Evolutionary conservation across 257 asterid genomes (phyloP), one percentile per base, ranked within the genome.

Genomic region (Capsicum pubescens): DNA sequence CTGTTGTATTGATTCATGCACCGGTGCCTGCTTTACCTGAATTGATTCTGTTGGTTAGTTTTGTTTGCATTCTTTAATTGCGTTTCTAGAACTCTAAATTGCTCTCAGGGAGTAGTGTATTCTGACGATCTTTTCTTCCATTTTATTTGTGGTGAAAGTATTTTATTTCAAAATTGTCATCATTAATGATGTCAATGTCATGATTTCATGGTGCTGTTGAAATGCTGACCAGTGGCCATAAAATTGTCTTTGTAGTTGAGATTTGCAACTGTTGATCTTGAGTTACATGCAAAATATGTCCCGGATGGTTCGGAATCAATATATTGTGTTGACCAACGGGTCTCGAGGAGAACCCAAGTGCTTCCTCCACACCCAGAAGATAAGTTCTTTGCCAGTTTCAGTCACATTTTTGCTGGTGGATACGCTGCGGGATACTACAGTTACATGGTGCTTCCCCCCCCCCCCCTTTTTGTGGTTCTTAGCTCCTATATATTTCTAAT

Each of bases 401-500:
- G 94, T 86, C 99, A 97, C 91, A 95, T 97, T 72, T 97, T 97
- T 91, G 98, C 93, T 17, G 98, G 98, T 87, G 98, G 97, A 87
- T 97, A 95, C 86, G 98, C 98, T 59, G 99, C 99, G 82, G 99
- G 99, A 82, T 97, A 97, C 91, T 97, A 97, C 89, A 97, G 99
- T 89, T 97, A 97, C 93, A 93, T 93, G 99, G 99, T 97, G 70
- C 84, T 85, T 87, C 61, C 42, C 77, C 82, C 48, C 61, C 42
- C 77, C 82, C 48, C 36, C 16, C 78, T 54, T 48, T 72, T 17
- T 46, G 19, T 57, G 48, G 35, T 58, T 35, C 81, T 74, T 39
- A n/a, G 54, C 58, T 72, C 13, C 3, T 19, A 39, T 68, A 21
- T 52, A 48, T 55, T 71, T 60, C 52, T 68, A 52, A 14, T 81